A percentile compares a stretch with the other conserved stretches of the same genome.
phyloP scores from a whole-genome alignment of 352 stramenopile species.

The Globisporangium irregulare region DNA sequence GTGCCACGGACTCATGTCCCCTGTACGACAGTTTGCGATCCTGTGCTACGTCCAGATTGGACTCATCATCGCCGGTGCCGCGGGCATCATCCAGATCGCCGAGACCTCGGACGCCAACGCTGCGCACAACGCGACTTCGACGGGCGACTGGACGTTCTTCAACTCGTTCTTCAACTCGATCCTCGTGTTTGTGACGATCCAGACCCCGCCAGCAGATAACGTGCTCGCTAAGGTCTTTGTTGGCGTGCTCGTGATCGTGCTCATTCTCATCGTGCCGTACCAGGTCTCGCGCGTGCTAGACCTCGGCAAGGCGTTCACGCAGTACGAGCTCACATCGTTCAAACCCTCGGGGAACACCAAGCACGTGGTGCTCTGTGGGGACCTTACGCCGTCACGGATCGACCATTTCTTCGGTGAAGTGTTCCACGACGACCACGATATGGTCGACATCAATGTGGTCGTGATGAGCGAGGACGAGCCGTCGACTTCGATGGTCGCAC shows the following conservation, averaged over 20 bases:
- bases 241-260: slow-evolving; percentile 74
- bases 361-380: slow-evolving; percentile 81
- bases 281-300: slow-evolving; percentile 82
- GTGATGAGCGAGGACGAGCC: slow-evolving; percentile 77
- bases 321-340: slow-evolving; percentile 72
- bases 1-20: slow-evolving; percentile 77
- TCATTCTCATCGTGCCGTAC: slow-evolving; percentile 85
- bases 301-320: slow-evolving; percentile 67
- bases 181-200: slow-evolving; percentile 85
- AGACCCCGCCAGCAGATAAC: slow-evolving; percentile 80
- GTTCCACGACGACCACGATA: slow-evolving; percentile 86
- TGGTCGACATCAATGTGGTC: slow-evolving; percentile 74
- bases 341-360: slow-evolving; percentile 57
- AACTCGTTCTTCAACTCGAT: slow-evolving; percentile 89
- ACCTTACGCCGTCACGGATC: slow-evolving; percentile 78
- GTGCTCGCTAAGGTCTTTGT: slow-evolving; percentile 80
- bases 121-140: slow-evolving; percentile 42
- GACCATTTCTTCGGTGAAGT: slow-evolving; percentile 86
- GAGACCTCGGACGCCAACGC: slow-evolving; percentile 65
- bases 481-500: slow-evolving; percentile 63
- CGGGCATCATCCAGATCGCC: slow-evolving; percentile 82
- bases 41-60: slow-evolving; percentile 83
- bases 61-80: slow-evolving; percentile 70
- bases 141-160: slow-evolving; percentile 86
- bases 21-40: slow-evolving; percentile 74